Evolutionary conservation across 139 green algal genomes (phyloP).

Genomic region (Astrephomene gubernaculifera): DNA sequence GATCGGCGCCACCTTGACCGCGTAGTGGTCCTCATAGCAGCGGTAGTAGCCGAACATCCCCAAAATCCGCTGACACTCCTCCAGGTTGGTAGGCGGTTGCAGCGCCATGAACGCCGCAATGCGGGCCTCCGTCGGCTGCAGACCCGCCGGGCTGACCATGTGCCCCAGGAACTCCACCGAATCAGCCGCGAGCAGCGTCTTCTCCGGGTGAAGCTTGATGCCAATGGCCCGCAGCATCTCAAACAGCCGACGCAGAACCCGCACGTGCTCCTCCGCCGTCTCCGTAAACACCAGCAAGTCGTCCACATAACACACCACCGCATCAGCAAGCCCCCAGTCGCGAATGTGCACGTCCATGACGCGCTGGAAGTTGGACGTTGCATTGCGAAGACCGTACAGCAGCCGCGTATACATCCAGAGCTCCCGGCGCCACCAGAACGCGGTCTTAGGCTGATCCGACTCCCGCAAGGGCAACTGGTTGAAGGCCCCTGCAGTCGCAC

Average conservation of each 20-base stretch:
- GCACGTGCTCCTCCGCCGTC: conserved; percentile 30
- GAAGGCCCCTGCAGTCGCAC: conserved; percentile 48
- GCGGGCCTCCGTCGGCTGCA: conserved; percentile 15
- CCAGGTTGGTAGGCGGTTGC: neutral
- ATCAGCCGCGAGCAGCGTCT: conserved; percentile 33
- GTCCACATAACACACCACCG: conserved; percentile 51
- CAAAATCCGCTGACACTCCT: neutral
- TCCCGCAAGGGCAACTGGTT: conserved; percentile 38
- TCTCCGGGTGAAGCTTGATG: conserved; percentile 43
- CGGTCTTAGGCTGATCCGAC: neutral
- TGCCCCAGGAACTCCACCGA: conserved; percentile 59
- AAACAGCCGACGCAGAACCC: conserved; percentile 5
- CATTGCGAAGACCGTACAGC: conserved; percentile 47
- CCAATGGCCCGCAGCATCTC: conserved; percentile 8
- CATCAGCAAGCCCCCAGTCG: neutral
- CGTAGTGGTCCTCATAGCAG: neutral
- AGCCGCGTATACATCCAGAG: conserved; percentile 14
- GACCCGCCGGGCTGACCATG: conserved; percentile 29
- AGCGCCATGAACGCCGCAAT: too few species aligned
- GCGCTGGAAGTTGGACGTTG: conserved; percentile 22
- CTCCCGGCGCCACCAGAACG: conserved; percentile 51
- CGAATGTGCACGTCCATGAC: conserved; percentile 23
- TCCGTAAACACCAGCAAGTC: conserved; percentile 12
- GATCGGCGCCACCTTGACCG: neutral
- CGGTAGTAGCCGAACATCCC: conserved; percentile 15